These are phyloP conservation scores for Xylaria curta DNA, from an alignment of 495 filamentous ascomycete species.

Conservation along the genomic window DNA sequence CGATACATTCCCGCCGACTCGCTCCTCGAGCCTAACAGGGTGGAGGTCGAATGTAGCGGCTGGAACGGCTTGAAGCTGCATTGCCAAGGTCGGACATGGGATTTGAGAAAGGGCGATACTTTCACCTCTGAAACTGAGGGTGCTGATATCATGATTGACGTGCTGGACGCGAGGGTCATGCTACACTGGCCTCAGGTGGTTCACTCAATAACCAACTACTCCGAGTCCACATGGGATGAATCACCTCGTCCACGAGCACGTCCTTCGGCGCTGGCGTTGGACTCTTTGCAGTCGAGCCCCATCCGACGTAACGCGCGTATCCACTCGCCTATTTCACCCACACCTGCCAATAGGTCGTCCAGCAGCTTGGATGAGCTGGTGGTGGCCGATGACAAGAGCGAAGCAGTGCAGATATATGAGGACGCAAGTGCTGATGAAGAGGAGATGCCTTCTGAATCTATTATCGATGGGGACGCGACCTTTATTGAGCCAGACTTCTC, in stretches of 20 bases:
- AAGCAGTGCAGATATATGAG: conserved; percentile 62
- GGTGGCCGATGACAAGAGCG: conserved; percentile 36
- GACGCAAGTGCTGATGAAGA: conserved; percentile 57
- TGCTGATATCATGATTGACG: conserved; percentile 93
- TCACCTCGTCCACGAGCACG: conserved; percentile 49
- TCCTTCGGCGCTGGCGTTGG: conserved; percentile 40
- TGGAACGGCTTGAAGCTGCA: conserved; percentile 97
- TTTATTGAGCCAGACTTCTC: conserved; percentile 45
- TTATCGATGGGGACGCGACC: conserved; percentile 30
- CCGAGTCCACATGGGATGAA: conserved; percentile 75
- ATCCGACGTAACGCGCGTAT: conserved; percentile 66
- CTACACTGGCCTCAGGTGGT: conserved; percentile 81
- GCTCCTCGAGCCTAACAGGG: conserved; percentile 67
- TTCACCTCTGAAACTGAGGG: conserved; percentile 91
- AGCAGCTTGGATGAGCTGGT: conserved; percentile 41
- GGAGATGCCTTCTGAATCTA: conserved; percentile 41
- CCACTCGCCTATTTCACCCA: conserved; percentile 76
- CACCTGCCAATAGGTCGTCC: conserved; percentile 58
- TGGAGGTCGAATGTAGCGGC: conserved; percentile 88
- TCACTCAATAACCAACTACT: conserved; percentile 62
- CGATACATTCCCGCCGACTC: conserved; percentile 73
- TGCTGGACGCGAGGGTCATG: conserved; percentile 88
- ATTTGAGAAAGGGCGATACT: conserved; percentile 83
- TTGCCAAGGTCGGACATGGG: conserved; percentile 86
- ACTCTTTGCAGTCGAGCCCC: conserved; percentile 66